Evolutionary conservation across 495 filamentous ascomycete genomes (phyloP).

Genomic region (Penicillium cinerascens): DNA sequence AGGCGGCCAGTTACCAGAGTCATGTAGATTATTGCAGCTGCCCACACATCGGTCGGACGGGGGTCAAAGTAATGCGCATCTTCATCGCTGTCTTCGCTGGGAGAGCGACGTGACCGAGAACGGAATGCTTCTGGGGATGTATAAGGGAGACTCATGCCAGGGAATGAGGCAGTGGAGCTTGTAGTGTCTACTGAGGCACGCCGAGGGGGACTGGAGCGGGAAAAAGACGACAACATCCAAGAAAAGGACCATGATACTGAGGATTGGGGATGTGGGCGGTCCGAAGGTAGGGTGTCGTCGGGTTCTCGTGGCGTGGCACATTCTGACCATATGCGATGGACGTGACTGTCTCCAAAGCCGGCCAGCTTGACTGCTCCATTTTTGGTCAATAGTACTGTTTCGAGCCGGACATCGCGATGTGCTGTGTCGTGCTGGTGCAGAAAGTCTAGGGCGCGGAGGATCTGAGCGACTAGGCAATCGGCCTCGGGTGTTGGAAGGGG

Average conservation of each 20-base stretch:
- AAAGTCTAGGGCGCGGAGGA: slow-evolving; percentile 94
- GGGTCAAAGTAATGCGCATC: slow-evolving; percentile 58
- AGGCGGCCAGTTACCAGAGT: slow-evolving; percentile 88
- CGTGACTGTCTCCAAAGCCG: slow-evolving; percentile 90
- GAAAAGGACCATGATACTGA: slow-evolving; percentile 14
- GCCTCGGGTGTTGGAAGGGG: slow-evolving; percentile 74
- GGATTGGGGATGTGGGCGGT: slow-evolving; percentile 3
- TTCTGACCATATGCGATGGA: slow-evolving; percentile 33
- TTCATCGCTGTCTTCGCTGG: slow-evolving; percentile 56
- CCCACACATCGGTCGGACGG: slow-evolving; percentile 90
- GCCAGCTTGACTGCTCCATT: slow-evolving; percentile 90
- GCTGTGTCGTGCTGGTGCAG: slow-evolving; percentile 94
- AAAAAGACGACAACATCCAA: slow-evolving; percentile 5
- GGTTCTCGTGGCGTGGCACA: slow-evolving; percentile 2
- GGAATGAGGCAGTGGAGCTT: slow-evolving; percentile 10
- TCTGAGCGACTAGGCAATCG: slow-evolving; percentile 93
- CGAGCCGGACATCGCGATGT: slow-evolving; percentile 90
- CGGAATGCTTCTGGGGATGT: slow-evolving; percentile 17
- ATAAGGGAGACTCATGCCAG: slow-evolving; percentile 20
- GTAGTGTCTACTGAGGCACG: not conserved
- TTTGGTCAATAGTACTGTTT: slow-evolving; percentile 87
- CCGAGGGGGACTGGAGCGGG: not conserved
- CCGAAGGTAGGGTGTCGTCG: slow-evolving; percentile 1
- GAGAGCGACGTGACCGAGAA: not conserved
- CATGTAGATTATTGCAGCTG: slow-evolving; percentile 93